Evolutionary conservation across 805 yeast genomes (phyloP).

Genomic region (Cyberlindnera petersonii): DNA sequence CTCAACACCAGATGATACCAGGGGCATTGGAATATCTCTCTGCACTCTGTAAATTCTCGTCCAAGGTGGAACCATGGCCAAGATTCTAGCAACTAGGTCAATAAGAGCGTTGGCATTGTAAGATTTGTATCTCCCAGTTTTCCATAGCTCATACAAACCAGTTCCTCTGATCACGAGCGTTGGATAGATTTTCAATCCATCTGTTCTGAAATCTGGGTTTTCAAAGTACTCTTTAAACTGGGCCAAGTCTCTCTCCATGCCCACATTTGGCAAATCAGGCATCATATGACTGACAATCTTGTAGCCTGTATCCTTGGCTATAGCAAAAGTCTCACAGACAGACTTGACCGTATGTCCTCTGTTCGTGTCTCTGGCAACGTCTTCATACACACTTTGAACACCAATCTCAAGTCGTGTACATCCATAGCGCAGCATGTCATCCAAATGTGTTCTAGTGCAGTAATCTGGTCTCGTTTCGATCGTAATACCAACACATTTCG

Average conservation of each 20-base stretch:
- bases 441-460: constrained; percentile 91
- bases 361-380: constrained; percentile 96
- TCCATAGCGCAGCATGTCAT: constrained; percentile 94
- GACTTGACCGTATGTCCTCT: constrained; percentile 97
- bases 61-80: constrained; percentile 99
- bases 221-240: constrained; percentile 96
- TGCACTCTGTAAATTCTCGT: constrained; percentile 97
- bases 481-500: constrained; percentile 97
- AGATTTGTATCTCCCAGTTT: constrained; percentile 88
- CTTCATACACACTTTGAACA: constrained; percentile 95
- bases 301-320: constrained; percentile 97
- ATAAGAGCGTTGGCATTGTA: constrained; percentile 92
- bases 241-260: constrained; percentile 95
- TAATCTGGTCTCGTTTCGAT: constrained; percentile 98
- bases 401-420: constrained; percentile 97
- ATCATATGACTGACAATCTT: constrained; percentile 98
- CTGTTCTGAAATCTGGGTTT: constrained; percentile 94
- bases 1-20: constrained; percentile 96
- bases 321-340: constrained; percentile 91
- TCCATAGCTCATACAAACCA: constrained; percentile 96
- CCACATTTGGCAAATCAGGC: constrained; percentile 99
- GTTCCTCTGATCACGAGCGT: constrained; percentile 97
- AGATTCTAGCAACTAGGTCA: constrained; percentile 90
- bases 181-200: constrained; percentile 93
- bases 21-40: constrained; percentile 98